Evolutionary conservation across 768 basidiomycete genomes (phyloP).

Genomic region (Macrolepiota albuminosa): DNA sequence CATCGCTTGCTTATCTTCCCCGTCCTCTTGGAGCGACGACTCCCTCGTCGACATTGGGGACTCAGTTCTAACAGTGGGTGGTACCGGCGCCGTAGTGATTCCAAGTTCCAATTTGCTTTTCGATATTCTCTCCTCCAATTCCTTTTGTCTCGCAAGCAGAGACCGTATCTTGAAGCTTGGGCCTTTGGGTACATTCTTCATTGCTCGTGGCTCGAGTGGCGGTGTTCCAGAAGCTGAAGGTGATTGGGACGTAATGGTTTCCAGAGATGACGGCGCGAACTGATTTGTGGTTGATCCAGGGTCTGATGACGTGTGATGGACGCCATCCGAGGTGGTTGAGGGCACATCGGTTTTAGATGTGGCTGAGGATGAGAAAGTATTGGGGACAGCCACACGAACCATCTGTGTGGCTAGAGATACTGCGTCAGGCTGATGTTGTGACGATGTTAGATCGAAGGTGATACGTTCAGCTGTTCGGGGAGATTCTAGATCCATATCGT

Average conservation of each 20-base stretch:
- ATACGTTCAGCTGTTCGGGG: slow-evolving; percentile 12
- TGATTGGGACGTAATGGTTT: not conserved
- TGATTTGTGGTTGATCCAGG: not conserved
- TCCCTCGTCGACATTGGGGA: not conserved
- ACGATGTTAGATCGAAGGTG: not conserved
- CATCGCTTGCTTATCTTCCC: slow-evolving; percentile 28
- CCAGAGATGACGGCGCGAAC: not conserved
- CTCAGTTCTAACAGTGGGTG: not conserved
- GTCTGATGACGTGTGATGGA: not conserved
- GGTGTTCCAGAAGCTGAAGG: slow-evolving; percentile 13
- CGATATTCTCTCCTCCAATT: slow-evolving; percentile 39
- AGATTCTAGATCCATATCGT: slow-evolving; percentile 29
- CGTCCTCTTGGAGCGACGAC: not conserved
- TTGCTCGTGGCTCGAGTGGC: slow-evolving; percentile 33
- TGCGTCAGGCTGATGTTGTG: not conserved
- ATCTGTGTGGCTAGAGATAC: not conserved
- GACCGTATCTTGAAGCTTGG: slow-evolving; percentile 35
- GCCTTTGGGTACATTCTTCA: slow-evolving; percentile 32
- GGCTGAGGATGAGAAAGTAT: not conserved
- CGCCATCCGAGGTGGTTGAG: not conserved
- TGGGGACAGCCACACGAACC: not conserved
- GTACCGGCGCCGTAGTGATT: not conserved
- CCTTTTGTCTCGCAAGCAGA: slow-evolving; percentile 37
- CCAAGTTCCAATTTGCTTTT: slow-evolving; percentile 32
- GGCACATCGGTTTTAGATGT: not conserved